These are phyloP conservation scores for Fusarium zealandicum DNA, from an alignment of 2,329 filamentous ascomycete genomes.

Conservation along the genomic window DNA sequence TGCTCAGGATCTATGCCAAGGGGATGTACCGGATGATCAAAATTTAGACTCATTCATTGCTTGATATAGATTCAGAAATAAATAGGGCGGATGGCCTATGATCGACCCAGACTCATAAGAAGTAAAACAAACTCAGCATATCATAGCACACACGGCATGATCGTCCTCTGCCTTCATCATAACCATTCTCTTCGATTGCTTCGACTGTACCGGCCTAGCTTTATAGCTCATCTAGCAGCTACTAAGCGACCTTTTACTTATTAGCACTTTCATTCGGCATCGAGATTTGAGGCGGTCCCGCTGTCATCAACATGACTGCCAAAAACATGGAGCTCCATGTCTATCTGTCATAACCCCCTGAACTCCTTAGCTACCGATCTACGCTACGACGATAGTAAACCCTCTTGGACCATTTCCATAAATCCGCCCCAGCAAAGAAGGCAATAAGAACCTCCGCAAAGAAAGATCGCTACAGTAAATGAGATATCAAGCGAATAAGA, in stretches of 20 bases:
- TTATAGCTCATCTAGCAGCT: not conserved
- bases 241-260: not conserved
- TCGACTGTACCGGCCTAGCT: not conserved
- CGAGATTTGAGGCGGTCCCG: constrained; percentile 16
- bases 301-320: constrained; percentile 19
- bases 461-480: constrained; percentile 70
- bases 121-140: too few species aligned
- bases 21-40: too few species aligned
- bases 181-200: too few species aligned
- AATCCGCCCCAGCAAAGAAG: constrained; percentile 70
- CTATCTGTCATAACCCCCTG: constrained; percentile 31
- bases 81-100: too few species aligned
- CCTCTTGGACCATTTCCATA: constrained; percentile 73
- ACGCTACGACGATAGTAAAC: constrained; percentile 55
- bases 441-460: constrained; percentile 58
- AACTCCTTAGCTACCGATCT: constrained; percentile 34
- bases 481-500: constrained; percentile 75
- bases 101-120: too few species aligned
- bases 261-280: constrained; percentile 15
- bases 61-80: too few species aligned
- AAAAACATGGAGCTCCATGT: constrained; percentile 36
- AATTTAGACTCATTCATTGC: too few species aligned
- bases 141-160: too few species aligned
- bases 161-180: too few species aligned
- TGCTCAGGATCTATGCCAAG: too few species aligned